Base-by-base conservation (phyloP, 169 alveolate species). In the Toxoplasma gondii region DNA sequence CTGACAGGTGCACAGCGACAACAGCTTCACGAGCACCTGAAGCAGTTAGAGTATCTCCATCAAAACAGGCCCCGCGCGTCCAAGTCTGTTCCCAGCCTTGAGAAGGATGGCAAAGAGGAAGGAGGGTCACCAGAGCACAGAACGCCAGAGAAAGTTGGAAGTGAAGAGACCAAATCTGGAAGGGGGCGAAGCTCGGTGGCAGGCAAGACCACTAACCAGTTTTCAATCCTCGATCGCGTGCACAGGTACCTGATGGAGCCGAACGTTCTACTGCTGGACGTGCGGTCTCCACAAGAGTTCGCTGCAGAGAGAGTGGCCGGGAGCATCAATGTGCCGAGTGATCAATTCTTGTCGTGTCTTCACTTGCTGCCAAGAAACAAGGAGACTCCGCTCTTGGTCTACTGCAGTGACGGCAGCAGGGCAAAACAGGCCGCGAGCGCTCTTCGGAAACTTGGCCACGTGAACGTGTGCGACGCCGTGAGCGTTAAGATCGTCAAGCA, bases 401-500 rank as follows among this genome's bases (percentile, higher is more conserved):
- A 82, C 67, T 82, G 90, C 90, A 31, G 38, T 41, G 90, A 82
- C 67, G 90, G 90, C 54, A 82, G 70, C 36, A 29, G 90, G 27
- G 54, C 90, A n/a, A 43, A n/a, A 29, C 90, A 43, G 67, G 90
- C 67, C 38, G 90, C 90, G 36, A n/a, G 22, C 41, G 90, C 69
- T 17, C 90, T 82, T 41, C 90, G 90, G 67, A 82, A 82, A 41
- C 90, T 82, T 67, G 90, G 90, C 38, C 90, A 82, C 36, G 36
- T 49, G 36, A 82, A 82, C 36, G 90, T 44, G 16, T 82, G 90
- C 67, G 90, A 82, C 41, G 90, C 90, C 54, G 90, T 41, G 43
- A 82, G 90, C 90, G 43, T 82, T 31, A 39, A 45, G 69, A 41
- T 45, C 67, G 90, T 44, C 43, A 82, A 82, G 90, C 90, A 43